phyloP scores from a whole-genome alignment of 257 asterid genomes.

The Salvia splendens region DNA sequence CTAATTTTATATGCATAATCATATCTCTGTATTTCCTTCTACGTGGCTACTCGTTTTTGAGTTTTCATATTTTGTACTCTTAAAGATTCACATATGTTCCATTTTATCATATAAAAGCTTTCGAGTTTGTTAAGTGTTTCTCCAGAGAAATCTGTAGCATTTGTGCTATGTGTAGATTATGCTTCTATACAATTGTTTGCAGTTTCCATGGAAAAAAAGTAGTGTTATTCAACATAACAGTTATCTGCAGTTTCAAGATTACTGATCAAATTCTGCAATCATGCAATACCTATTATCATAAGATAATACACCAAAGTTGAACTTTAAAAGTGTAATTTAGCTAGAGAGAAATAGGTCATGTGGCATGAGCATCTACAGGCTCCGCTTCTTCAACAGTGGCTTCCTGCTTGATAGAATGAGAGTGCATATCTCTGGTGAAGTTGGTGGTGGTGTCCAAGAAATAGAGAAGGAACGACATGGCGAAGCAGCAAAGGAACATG shows the following conservation, averaged over 20 bases:
- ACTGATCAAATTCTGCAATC: too few species aligned
- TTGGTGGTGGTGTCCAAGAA: conserved; percentile 69
- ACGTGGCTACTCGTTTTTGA: neutral
- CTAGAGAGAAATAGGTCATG: neutral
- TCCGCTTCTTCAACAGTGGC: conserved; percentile 38
- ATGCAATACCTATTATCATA: too few species aligned
- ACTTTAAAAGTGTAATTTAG: neutral
- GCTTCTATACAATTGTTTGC: too few species aligned
- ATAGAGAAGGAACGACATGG: conserved; percentile 56
- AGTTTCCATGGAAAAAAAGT: neutral
- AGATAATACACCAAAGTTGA: neutral
- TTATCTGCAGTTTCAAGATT: neutral
- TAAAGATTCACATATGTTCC: neutral
- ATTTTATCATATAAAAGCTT: neutral
- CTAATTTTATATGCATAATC: neutral
- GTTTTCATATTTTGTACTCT: neutral
- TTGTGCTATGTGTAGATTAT: too few species aligned
- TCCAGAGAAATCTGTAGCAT: neutral
- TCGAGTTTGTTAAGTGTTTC: neutral
- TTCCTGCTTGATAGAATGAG: conserved; percentile 43
- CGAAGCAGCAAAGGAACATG: conserved; percentile 63
- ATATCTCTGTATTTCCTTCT: neutral
- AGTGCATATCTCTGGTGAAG: conserved; percentile 57
- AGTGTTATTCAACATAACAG: neutral
- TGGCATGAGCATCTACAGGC: conserved; percentile 21